Base-by-base conservation (phyloP, 2,329 filamentous ascomycete genomes). In the Exophiala oligosperma region DNA sequence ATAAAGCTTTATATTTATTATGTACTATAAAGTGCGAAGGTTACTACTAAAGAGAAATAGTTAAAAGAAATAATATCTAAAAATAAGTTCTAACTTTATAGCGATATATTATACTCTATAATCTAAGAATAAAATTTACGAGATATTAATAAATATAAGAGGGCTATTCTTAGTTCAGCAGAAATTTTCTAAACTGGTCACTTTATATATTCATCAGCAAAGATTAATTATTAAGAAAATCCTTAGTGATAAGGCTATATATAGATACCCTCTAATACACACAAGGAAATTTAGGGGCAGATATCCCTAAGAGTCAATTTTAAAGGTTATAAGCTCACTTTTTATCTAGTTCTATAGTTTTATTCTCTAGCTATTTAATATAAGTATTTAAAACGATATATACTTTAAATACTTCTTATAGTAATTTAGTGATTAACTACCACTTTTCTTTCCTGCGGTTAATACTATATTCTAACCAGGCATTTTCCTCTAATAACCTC, bases 381-480 rank as follows among this genome's bases (percentile, higher is more conserved):
- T 32, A 53, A 21, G 24, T 37, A 46, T 53, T 44, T 23, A 53
- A 46, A 32, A 53, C 51, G 9, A 53, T 24, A 46, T 53, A 53
- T 23, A 11, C 38, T 53, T 53, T 37, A 24, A 44, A 53, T 11
- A 37, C 51, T 28, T 53, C 51, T 46, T 37, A 21, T 21, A 53
- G 51, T 29, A 53, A 14, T 6, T 29, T 53, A 32, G 51, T 35
- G 32, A 24, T 29, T n/a, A 37, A 53, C n/a, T 38, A 14, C 51
- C 32, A 29, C 38, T 46, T 53, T 53, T 53, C 28, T 53, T 38
- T 46, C 38, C 51, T 37, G 14, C 51, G 24, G 24, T 44, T 46
- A 14, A 53, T 24, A 24, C 32, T 44, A 6, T 53, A 37, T 24
- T 53, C 23, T n/a, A 53, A 37, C 38, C 17, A 41, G 28, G 14